Base-by-base conservation (phyloP, 106 monocot species). In the Gastrodia elata region DNA sequence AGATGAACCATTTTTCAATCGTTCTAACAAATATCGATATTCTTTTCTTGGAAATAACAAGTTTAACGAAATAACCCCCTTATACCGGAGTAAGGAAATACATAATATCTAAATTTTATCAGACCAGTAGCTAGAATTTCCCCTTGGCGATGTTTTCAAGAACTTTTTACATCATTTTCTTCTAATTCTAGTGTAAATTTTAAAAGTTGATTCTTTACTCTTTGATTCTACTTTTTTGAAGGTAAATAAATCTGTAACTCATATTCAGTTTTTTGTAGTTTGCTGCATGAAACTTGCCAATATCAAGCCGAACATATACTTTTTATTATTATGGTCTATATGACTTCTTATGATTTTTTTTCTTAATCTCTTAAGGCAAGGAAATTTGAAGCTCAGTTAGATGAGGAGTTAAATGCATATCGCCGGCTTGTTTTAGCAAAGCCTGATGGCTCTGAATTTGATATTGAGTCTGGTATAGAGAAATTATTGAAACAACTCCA, bases 331-430 rank as follows among this genome's bases (percentile, higher is more conserved):
- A 10, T 33, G 14, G 2, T 64, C 61, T 64, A 13, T 64, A 13
- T 30, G 7, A 68, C 9, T 6, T 38, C 38, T 38, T 4, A 38
- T 38, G 20, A 68, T 4, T 38, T 73, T 73, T 30, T 35, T 79
- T 26, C 2, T 64, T 15, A 13, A 52, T 52, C 48, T 71, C 39
- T 42, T 16, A 64, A 97, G 96, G 96, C 92, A 78, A 88, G 90
- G 74, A 90, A 88, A 72, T 86, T 97, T 71, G 92, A 97, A 83
- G 81, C 83, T 58, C 88, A 92, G 76, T 72, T 97, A 74, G 96
- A 97, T 81, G 96, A 92, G 64, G 88, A 84, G 78, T 83, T 97
- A 83, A 97, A 83, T 69, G 68, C 82, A 65, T 92, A 92, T 73
- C 87, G 96, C 26, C 84, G 83, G 78, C 70, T 88, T 41, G 84